Evolutionary conservation across 2,329 filamentous ascomycete genomes (phyloP).

Genomic region (Colletotrichum noveboracense): DNA sequence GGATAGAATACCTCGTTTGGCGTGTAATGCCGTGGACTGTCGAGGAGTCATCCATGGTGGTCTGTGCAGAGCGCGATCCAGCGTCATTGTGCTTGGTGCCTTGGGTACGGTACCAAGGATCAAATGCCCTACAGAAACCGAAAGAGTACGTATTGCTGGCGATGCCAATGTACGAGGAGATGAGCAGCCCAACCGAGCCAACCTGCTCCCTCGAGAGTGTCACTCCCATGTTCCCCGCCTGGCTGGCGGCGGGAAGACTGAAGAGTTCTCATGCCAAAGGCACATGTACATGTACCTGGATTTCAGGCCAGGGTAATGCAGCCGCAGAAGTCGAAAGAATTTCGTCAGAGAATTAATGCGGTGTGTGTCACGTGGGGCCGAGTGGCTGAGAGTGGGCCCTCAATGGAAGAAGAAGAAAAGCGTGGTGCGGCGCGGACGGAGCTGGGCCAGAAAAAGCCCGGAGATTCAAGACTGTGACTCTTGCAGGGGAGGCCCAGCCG

Average conservation of each 20-base stretch:
- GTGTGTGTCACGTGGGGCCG: slow-evolving; percentile 21
- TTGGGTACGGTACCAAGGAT: neutral
- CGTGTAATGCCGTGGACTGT: neutral
- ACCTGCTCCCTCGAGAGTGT: neutral
- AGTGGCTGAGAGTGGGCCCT: slow-evolving; percentile 13
- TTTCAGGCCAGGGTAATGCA: neutral
- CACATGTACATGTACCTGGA: neutral
- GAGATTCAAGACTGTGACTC: neutral
- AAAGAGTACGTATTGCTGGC: neutral
- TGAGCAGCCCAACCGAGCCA: neutral
- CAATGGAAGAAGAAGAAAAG: slow-evolving; percentile 19
- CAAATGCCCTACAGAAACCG: neutral
- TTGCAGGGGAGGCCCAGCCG: slow-evolving; percentile 7
- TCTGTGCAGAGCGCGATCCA: neutral
- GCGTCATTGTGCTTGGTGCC: neutral
- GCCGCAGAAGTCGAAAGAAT: neutral
- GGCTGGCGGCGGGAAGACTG: neutral
- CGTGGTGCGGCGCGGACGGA: slow-evolving; percentile 16
- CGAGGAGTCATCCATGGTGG: neutral
- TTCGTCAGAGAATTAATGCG: slow-evolving; percentile 17
- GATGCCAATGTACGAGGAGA: neutral
- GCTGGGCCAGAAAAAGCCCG: slow-evolving; percentile 9
- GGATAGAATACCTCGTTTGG: neutral
- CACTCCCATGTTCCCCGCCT: neutral
- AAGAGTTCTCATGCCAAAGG: neutral